Conservation (phyloP, 495 filamentous ascomycete genomes). For the Beverwykella pulmonaria region DNA sequence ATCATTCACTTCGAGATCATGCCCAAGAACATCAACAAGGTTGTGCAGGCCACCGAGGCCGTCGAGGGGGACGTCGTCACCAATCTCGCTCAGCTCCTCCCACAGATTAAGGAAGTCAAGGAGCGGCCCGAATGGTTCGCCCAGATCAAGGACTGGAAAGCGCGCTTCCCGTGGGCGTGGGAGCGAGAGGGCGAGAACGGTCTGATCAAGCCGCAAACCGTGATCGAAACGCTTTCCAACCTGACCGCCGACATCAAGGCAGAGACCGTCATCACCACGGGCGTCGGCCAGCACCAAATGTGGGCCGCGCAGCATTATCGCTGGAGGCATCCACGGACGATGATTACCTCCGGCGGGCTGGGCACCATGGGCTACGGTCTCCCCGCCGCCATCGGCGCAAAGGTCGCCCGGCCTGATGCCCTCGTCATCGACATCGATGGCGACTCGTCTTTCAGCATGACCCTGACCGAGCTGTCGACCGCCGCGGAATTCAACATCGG, state of each 20-base stretch:
- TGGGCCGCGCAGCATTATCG: constrained; percentile 94
- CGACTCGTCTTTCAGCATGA: constrained; percentile 97
- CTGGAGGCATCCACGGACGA: constrained; percentile 81
- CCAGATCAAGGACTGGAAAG: constrained; percentile 88
- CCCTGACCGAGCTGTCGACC: constrained; percentile 86
- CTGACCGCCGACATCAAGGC: constrained; percentile 74
- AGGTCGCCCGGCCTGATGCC: constrained; percentile 81
- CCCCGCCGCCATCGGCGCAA: constrained; percentile 89
- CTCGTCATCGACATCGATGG: constrained; percentile 94
- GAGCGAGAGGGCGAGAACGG: constrained; percentile 69
- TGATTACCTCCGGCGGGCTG: constrained; percentile 89
- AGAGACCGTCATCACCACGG: constrained; percentile 81
- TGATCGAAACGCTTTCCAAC: constrained; percentile 80
- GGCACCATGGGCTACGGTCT: constrained; percentile 97
- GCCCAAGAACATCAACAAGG: constrained; percentile 88
- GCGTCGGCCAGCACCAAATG: constrained; percentile 97
- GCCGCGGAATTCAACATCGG: constrained; percentile 90
- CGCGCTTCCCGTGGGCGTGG: constrained; percentile 77
- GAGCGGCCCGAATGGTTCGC: constrained; percentile 82
- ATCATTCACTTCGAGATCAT: constrained; percentile 82
- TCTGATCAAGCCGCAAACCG: constrained; percentile 83
- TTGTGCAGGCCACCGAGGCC: constrained; percentile 79
- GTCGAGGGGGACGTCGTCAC: constrained; percentile 71
- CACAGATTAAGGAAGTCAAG: constrained; percentile 61
- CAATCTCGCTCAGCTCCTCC: constrained; percentile 75